Evolutionary conservation across 768 basidiomycete genomes (phyloP), one percentile per base, ranked within the genome.

Genomic region (Strobilomyces confusus): DNA sequence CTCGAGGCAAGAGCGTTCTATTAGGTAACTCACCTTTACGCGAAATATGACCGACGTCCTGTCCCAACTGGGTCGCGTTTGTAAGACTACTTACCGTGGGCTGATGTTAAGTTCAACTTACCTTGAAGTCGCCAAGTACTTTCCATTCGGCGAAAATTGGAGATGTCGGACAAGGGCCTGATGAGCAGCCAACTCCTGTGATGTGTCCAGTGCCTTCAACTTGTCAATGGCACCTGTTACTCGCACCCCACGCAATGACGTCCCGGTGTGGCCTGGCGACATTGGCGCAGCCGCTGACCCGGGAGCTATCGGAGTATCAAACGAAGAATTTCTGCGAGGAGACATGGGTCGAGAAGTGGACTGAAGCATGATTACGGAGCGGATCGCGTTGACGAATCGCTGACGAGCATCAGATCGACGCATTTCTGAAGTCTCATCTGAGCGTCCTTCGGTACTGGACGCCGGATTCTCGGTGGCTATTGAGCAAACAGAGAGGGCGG

Each of bases 101-200:
- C 29, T 44, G 13, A 36, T 55, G 51, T 32, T 29, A 45, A 20
- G n/a, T 14, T 11, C 38, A 41, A 56, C 69, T 26, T 52, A 75
- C 72, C 79, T 80, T 30, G 80, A 80, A 2, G 81, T 81, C 4
- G 81, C 80, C 56, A 81, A 57, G 59, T 74, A 79, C 58, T 73
- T 72, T 34, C 80, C 80, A 57, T 79, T 75, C 5, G 80, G 81
- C 14, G 80, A 81, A 62, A 81, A 81, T 54, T 81, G 78, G 43
- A 81, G 62, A 57, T 81, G 78, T 44, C 79, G 66, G 19, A 81
- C 80, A 23, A 81, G 72, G 7, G 80, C 81, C 41, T 70, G 68
- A 49, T 81, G 80, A 19, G 75, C 73, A 20, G 64, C 70, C 45
- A 77, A 58, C 44, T 74, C 75, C 55, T 80, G 75, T 9, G 72